Evolutionary conservation across 2,329 filamentous ascomycete genomes (phyloP).

Genomic region (Curvularia spicifera): DNA sequence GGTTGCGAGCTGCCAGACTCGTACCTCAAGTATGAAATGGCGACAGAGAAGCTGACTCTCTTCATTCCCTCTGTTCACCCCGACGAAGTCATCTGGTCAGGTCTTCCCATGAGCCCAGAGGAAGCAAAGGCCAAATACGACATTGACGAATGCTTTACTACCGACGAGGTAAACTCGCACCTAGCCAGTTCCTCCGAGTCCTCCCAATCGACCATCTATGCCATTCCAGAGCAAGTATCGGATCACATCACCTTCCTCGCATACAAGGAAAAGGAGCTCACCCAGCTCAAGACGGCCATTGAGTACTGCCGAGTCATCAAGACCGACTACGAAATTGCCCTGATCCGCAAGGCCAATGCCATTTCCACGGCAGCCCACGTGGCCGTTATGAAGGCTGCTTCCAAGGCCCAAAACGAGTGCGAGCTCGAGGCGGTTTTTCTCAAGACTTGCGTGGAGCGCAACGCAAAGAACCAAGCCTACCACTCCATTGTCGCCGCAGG

Average conservation of each 20-base stretch:
- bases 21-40: conserved; percentile 80
- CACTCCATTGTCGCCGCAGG: conserved; percentile 84
- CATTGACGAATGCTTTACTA: conserved; percentile 73
- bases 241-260: conserved; percentile 73
- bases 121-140: conserved; percentile 74
- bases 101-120: conserved; percentile 76
- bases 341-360: conserved; percentile 80
- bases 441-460: conserved; percentile 74
- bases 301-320: conserved; percentile 83
- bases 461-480: conserved; percentile 85
- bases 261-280: conserved; percentile 69
- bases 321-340: conserved; percentile 80
- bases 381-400: conserved; percentile 68
- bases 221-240: conserved; percentile 79
- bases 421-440: conserved; percentile 85
- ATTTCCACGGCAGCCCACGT: conserved; percentile 81
- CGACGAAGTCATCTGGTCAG: conserved; percentile 92
- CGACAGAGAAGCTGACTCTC: conserved; percentile 74
- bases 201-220: conserved; percentile 65
- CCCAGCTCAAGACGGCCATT: conserved; percentile 68
- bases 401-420: conserved; percentile 73
- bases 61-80: conserved; percentile 90
- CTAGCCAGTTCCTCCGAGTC: conserved; percentile 63
- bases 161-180: conserved; percentile 76
- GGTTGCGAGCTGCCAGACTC: conserved; percentile 84